Conservation (phyloP, 2,329 filamentous ascomycete genomes). For the Fusarium bactridioides region DNA sequence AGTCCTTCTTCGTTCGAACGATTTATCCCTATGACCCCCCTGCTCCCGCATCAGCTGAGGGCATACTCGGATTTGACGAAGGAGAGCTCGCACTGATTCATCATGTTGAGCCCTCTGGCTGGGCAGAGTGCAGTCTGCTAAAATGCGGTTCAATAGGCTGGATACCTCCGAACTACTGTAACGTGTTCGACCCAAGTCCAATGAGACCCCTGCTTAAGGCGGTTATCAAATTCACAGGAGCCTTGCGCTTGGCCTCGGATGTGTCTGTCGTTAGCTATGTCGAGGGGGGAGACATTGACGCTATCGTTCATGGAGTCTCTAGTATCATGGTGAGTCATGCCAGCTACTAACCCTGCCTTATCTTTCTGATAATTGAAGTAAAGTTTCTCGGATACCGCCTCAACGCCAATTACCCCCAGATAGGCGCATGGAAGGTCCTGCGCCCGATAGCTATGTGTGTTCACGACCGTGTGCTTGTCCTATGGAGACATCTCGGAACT, state of each 20-base stretch:
- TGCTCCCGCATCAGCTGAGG: background rate
- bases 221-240: background rate
- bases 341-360: accelerated
- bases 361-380: background rate
- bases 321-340: background rate
- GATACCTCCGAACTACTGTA: background rate
- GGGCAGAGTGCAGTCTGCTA: background rate
- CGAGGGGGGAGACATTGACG: background rate
- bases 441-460: accelerated
- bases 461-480: background rate
- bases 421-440: background rate
- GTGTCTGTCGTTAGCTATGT: background rate
- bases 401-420: background rate
- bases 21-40: background rate
- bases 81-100: background rate
- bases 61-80: accelerated
- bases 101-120: background rate
- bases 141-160: background rate
- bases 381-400: background rate
- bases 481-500: background rate
- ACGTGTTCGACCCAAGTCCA: background rate
- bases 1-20: background rate
- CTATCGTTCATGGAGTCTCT: background rate
- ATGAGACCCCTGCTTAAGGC: background rate
- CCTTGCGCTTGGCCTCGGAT: background rate